Evolutionary conservation across 2,329 filamentous ascomycete species (phyloP).

Genomic region (Juglanconis sp.): DNA sequence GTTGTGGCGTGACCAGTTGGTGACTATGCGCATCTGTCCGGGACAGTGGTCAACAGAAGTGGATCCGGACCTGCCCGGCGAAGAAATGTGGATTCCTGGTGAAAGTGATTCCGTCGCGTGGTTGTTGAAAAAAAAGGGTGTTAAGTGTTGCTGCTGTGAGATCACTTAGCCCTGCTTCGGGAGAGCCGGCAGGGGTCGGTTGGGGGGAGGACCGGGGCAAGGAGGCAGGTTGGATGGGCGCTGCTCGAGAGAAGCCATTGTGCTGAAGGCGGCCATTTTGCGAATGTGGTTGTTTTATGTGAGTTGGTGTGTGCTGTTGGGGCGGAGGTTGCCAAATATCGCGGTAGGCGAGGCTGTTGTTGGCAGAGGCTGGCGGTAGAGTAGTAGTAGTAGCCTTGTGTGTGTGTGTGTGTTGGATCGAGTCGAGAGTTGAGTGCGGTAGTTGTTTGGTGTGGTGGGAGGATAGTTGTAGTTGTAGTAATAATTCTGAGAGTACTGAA

Average conservation of each 20-base stretch:
- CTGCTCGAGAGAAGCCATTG: constrained; percentile 32
- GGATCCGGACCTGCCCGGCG: neutral
- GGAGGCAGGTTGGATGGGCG: constrained; percentile 65
- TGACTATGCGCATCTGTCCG: neutral
- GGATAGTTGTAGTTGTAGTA: neutral
- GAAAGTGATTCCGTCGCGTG: neutral
- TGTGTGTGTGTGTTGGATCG: neutral
- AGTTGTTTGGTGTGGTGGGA: neutral
- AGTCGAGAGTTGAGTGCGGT: neutral
- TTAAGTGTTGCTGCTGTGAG: neutral
- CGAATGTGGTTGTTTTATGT: neutral
- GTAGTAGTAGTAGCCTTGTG: constrained; percentile 3
- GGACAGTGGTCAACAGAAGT: constrained; percentile 5
- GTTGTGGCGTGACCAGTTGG: neutral
- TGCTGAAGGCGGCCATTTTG: constrained; percentile 20
- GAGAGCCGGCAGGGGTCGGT: constrained; percentile 62
- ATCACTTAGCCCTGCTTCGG: constrained; percentile 54
- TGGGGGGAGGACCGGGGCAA: constrained; percentile 64
- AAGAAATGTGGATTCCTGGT: neutral
- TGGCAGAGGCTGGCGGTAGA: neutral
- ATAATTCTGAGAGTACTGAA: neutral
- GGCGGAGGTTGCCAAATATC: neutral
- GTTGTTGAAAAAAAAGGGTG: neutral
- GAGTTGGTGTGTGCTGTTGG: neutral
- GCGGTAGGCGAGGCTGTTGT: constrained; percentile 13